phyloP scores from a whole-genome alignment of 306 rosid genomes.

The Astragalus membranaceus region DNA sequence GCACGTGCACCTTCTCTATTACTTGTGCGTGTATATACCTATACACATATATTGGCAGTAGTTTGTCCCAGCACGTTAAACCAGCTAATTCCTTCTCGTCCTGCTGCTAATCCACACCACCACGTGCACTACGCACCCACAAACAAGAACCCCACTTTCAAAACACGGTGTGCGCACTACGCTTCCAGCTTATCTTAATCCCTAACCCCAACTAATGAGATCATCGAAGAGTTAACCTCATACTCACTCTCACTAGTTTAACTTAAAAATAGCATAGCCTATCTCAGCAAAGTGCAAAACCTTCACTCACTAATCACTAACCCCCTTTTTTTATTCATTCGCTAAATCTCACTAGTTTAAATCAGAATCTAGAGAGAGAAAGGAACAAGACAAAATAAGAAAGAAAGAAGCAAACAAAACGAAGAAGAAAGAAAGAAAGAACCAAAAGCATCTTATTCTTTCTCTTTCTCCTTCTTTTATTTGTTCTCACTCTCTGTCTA shows the following conservation, averaged over 20 bases:
- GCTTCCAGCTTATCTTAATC: neutral
- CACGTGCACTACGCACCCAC: neutral
- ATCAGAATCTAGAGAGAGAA: conserved; percentile 47
- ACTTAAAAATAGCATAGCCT: neutral
- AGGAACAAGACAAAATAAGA: conserved; percentile 20
- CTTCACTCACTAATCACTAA: neutral
- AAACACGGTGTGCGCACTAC: conserved; percentile 8
- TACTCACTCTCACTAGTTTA: neutral
- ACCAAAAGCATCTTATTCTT: conserved; percentile 21
- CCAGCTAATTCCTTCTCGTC: neutral
- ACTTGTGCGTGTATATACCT: too few relatives aligned
- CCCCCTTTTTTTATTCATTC: conserved; percentile 4
- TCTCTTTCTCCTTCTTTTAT: conserved; percentile 15
- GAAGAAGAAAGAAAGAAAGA: conserved; percentile 11
- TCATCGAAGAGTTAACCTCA: neutral
- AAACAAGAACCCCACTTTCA: neutral
- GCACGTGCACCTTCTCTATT: too few relatives aligned
- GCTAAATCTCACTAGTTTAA: conserved; percentile 37
- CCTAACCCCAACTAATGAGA: too few relatives aligned
- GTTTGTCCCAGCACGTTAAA: neutral
- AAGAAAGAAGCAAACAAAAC: conserved; percentile 30
- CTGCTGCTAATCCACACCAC: neutral
- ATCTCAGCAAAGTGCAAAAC: neutral
- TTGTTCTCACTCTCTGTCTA: conserved; percentile 13
- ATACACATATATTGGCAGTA: too few relatives aligned